Percentiles rank a stretch among this genome's conserved stretches.
These are phyloP conservation scores for Sordaria brevicollis DNA, from an alignment of 495 filamentous ascomycete species.

Conservation along the genomic window DNA sequence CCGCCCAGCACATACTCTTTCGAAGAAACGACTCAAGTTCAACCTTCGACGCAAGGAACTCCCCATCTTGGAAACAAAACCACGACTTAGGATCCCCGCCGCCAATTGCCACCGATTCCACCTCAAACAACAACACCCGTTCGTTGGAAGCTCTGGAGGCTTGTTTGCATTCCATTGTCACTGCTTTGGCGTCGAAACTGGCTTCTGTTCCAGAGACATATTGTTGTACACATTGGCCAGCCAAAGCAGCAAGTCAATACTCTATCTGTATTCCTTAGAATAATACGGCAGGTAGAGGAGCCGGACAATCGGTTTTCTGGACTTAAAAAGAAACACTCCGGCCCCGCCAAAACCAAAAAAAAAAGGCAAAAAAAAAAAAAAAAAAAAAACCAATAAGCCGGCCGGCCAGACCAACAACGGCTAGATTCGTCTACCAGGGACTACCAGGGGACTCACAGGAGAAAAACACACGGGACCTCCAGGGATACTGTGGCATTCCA, in stretches of 20 bases:
- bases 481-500: not conserved
- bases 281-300: not conserved
- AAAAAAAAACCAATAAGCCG: not conserved
- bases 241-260: not conserved
- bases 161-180: not conserved
- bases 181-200: not conserved
- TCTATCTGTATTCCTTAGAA: not conserved
- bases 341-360: not conserved
- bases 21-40: not conserved
- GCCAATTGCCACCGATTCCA: not conserved
- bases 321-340: not conserved
- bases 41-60: not conserved
- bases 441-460: not conserved
- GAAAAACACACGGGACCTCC: not conserved
- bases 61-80: not conserved
- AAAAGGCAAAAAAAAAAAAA: not conserved
- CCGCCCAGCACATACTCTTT: not conserved
- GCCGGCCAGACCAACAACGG: not conserved
- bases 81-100: not conserved
- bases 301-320: not conserved
- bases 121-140: not conserved
- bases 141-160: not conserved
- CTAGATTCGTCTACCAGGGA: not conserved
- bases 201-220: not conserved
- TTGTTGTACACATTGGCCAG: not conserved